Base-by-base conservation (phyloP, 306 rosid genomes). In the Crataegus laevigata region DNA sequence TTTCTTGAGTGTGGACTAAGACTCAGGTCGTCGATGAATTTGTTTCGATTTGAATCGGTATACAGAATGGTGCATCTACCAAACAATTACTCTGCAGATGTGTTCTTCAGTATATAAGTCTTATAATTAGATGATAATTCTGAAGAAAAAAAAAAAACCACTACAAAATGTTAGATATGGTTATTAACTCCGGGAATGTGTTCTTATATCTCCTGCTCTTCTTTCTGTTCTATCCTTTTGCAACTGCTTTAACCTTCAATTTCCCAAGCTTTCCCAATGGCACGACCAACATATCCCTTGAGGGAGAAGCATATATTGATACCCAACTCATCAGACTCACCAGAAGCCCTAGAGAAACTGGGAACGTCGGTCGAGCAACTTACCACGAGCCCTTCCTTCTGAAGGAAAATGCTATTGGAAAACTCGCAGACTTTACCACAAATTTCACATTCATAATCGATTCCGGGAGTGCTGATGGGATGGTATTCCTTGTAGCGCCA, bases 361-460 rank as follows among this genome's bases (percentile, higher is more conserved):
- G 64, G 6, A 76, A 32, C n/a, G 34, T 67, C 4, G 71, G 71
- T 11, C 55, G 71, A n/a, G 55, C 71, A n/a, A 40, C 71, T 54
- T 67, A 11, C 6, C 5, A 0, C 1, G 19, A 40, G 24, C 71
- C 71, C 2, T 73, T 83, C 72, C 81, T 52, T 3, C 28, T 83
- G 22, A 77, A 84, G 82, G 34, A 79, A 42, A 81, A 78, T 17
- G 22, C 72, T 43, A 69, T 82, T 0, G 24, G 74, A 4, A 75
- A 77, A 3, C 85, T 84, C 66, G 22, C 83, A 3, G 83, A 84
- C 22, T 87, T 87, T 82, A 63, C 64, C 65, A 79, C 86, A 25
- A 71, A 72, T 15, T 87, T 87, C 59, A 36, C 82, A 21, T 74
- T 84, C 11, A 38, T 50, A 61, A 79, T 83, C 24, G 3, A 70